Percentiles rank a stretch among this genome's conserved stretches.
phyloP scores from a whole-genome alignment of 208 protist genomes.

The Endotrypanum monterogeii region DNA sequence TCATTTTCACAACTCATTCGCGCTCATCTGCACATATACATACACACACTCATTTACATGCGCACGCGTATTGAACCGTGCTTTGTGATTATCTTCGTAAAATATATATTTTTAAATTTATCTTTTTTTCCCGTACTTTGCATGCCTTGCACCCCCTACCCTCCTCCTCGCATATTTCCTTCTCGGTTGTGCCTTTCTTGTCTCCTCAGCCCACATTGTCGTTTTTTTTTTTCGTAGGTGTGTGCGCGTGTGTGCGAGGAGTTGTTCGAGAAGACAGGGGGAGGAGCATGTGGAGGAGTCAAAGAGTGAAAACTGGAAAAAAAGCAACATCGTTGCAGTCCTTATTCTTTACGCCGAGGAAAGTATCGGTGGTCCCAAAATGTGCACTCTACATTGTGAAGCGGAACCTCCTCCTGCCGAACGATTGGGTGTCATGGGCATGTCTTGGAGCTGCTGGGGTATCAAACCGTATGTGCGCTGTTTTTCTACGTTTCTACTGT shows the following conservation, averaged over 20 bases:
- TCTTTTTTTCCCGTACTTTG: not conserved
- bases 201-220: not conserved
- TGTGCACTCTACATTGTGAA: too few species aligned
- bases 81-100: too few species aligned
- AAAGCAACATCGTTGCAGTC: too few species aligned
- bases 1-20: not conserved
- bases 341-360: too few species aligned
- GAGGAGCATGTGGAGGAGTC: too few species aligned
- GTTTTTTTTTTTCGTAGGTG: not conserved
- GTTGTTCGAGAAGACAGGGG: too few species aligned
- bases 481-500: not conserved
- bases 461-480: not conserved
- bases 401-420: too few species aligned
- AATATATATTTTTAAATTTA: not conserved
- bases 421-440: not conserved
- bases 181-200: not conserved
- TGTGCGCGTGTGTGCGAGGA: not conserved
- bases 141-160: not conserved
- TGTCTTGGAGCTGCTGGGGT: not conserved
- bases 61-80: too few species aligned
- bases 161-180: not conserved
- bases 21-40: not conserved
- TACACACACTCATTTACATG: too few species aligned
- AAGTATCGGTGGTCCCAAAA: too few species aligned
- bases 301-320: too few species aligned